Conservation (phyloP, 2,329 filamentous ascomycete species). For the Pochonia chlamydosporia region DNA sequence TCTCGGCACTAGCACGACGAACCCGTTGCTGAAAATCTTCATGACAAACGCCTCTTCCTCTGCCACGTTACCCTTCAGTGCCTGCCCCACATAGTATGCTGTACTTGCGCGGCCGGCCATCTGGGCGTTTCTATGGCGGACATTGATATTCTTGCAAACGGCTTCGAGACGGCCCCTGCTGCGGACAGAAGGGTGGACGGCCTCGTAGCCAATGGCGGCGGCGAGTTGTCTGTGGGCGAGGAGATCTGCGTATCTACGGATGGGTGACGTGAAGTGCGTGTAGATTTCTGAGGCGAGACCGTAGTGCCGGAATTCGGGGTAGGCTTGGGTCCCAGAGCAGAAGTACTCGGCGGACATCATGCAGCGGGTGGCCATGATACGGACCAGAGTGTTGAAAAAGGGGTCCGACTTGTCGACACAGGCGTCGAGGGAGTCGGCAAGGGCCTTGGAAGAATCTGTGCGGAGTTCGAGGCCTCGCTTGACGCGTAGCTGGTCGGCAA, state of each 20-base stretch:
- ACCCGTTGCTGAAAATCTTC: slow-evolving; percentile 95
- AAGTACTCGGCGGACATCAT: slow-evolving; percentile 99
- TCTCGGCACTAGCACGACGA: slow-evolving; percentile 90
- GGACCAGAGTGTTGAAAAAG: slow-evolving; percentile 97
- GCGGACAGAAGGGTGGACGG: slow-evolving; percentile 73
- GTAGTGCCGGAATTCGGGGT: slow-evolving; percentile 94
- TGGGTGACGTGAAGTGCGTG: slow-evolving; percentile 96
- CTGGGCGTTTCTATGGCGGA: slow-evolving; percentile 93
- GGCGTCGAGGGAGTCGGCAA: slow-evolving; percentile 84
- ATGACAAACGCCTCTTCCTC: slow-evolving; percentile 94
- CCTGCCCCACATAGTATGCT: slow-evolving; percentile 97
- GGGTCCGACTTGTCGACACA: slow-evolving; percentile 77
- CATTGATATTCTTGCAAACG: slow-evolving; percentile 98
- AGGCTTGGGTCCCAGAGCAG: slow-evolving; percentile 85
- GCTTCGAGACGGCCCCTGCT: slow-evolving; percentile 81
- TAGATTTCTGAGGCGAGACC: slow-evolving; percentile 95
- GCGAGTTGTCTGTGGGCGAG: slow-evolving; percentile 91
- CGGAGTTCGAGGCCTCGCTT: slow-evolving; percentile 77
- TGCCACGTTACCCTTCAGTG: slow-evolving; percentile 68
- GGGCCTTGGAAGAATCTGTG: slow-evolving; percentile 82
- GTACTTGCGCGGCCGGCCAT: slow-evolving; percentile 90
- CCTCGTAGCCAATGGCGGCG: slow-evolving; percentile 89
- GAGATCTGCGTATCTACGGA: slow-evolving; percentile 95
- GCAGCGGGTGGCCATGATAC: slow-evolving; percentile 95
- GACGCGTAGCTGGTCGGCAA: slow-evolving; percentile 82